phyloP scores from a whole-genome alignment of 2,329 filamentous ascomycete species.

The Aureobasidium sp. region DNA sequence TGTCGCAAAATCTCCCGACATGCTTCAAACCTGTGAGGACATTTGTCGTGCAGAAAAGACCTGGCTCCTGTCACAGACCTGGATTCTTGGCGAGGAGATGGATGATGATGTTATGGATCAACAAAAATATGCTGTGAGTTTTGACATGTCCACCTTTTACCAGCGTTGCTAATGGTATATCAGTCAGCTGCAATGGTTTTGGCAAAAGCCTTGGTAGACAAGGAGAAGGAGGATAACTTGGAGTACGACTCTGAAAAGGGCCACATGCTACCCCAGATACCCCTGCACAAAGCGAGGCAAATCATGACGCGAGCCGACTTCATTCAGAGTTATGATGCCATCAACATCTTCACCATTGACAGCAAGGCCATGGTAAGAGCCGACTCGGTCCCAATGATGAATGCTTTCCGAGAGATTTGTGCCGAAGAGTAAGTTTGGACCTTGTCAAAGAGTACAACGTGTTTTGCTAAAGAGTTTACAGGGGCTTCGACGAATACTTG shows the following conservation, averaged over 20 bases:
- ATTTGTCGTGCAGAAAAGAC: slow-evolving; percentile 65
- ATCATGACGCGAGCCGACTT: slow-evolving; percentile 97
- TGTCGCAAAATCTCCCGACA: slow-evolving; percentile 77
- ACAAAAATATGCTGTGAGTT: slow-evolving; percentile 84
- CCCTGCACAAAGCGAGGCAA: slow-evolving; percentile 74
- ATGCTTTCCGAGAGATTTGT: slow-evolving; percentile 81
- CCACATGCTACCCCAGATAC: slow-evolving; percentile 70
- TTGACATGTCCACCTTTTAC: no score
- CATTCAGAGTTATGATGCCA: slow-evolving; percentile 81
- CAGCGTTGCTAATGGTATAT: neutral
- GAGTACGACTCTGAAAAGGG: slow-evolving; percentile 56
- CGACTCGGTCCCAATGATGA: slow-evolving; percentile 92
- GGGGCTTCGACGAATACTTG: slow-evolving; percentile 71
- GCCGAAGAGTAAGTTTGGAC: slow-evolving; percentile 35
- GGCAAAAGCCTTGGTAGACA: slow-evolving; percentile 81
- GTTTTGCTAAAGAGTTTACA: neutral
- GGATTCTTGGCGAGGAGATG: slow-evolving; percentile 66
- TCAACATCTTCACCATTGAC: slow-evolving; percentile 93
- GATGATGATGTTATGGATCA: slow-evolving; percentile 98
- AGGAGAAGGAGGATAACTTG: slow-evolving; percentile 52
- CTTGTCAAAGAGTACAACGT: neutral
- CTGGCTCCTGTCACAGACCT: slow-evolving; percentile 73
- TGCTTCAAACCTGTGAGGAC: slow-evolving; percentile 66
- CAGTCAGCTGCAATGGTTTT: slow-evolving; percentile 88
- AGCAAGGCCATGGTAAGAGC: slow-evolving; percentile 78